Base-by-base conservation (phyloP, 192 early-diverging fungal species). In the Coemansia sp. region DNA sequence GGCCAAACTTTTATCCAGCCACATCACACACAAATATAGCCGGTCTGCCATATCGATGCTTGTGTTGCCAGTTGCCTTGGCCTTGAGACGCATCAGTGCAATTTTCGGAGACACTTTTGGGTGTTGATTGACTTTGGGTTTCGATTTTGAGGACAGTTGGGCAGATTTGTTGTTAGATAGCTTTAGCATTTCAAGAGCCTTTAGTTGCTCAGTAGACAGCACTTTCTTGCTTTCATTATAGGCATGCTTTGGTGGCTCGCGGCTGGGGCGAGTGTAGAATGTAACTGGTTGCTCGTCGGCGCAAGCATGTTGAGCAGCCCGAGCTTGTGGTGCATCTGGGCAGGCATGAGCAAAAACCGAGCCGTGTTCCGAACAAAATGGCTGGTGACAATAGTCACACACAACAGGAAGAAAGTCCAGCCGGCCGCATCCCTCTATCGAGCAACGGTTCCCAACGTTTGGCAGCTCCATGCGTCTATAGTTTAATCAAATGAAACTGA, bases 21-120 rank as follows among this genome's bases (percentile, higher is more conserved):
- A 69, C 21, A 39, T 4, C 2, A 80, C 57, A 17, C 57, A 59
- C 11, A 80, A 27, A 47, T 80, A 80, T 0, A 80, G 35, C 35
- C 77, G 57, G 59, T 74, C 72, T 0, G 60, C 19, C 61, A 65
- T 61, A n/a, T 53, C 72, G 1, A 74, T 74, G 65, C 65, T 80
- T 1, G 62, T 3, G 54, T 71, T 74, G 2, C 77, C 77, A 4
- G 57, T 59, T 3, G 77, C 77, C 57, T 71, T 74, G 57, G 65
- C 61, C 59, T 74, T 80, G 54, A 80, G 72, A 5, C 68, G 68
- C 72, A 74, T 80, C 26, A 80, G 68, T 72, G 70, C 77, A 39
- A 74, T 68, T 55, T 70, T 67, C 12, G 77, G 71, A 17, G 72
- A 74, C 10, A 55, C 16, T 3, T 27, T 55, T 52, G n/a, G 12